Evolutionary conservation across 2,329 filamentous ascomycete species (phyloP).

Genomic region (Talaromyces sp.): DNA sequence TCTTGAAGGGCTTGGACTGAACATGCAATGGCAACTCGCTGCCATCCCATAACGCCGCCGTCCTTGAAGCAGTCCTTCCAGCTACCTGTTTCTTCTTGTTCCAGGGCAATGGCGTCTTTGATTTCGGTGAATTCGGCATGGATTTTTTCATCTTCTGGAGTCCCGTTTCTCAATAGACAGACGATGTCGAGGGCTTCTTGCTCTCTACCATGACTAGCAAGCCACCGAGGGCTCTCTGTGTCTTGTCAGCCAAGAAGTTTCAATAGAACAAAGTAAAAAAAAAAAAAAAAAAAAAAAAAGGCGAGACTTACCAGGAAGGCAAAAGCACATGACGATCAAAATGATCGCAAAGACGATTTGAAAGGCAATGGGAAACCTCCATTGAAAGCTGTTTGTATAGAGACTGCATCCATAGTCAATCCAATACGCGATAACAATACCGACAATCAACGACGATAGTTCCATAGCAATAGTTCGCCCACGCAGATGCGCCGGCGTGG

Average conservation of each 20-base stretch:
- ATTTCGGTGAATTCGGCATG: slow-evolving; percentile 46
- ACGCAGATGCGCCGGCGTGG: slow-evolving; percentile 45
- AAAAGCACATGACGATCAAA: slow-evolving; percentile 44
- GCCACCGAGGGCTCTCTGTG: slow-evolving; percentile 51
- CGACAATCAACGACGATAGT: slow-evolving; percentile 47
- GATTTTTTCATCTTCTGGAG: slow-evolving; percentile 41
- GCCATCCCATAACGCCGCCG: slow-evolving; percentile 46
- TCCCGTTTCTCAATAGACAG: slow-evolving; percentile 43
- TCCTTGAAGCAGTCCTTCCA: slow-evolving; percentile 51
- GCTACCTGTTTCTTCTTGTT: slow-evolving; percentile 45
- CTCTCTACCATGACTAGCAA: slow-evolving; percentile 52
- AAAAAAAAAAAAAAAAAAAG: neutral
- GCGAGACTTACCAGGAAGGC: slow-evolving; percentile 39
- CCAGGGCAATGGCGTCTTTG: slow-evolving; percentile 45
- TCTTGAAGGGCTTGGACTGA: slow-evolving; percentile 54
- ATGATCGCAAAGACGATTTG: slow-evolving; percentile 53
- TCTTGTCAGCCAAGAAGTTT: neutral
- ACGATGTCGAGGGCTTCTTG: slow-evolving; percentile 47
- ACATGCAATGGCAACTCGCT: slow-evolving; percentile 52
- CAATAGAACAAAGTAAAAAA: neutral
- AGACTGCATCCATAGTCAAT: slow-evolving; percentile 49
- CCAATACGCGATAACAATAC: slow-evolving; percentile 48
- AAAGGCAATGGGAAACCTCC: slow-evolving; percentile 54
- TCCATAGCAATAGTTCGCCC: slow-evolving; percentile 51
- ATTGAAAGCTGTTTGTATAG: slow-evolving; percentile 42